Conservation (phyloP, 2,329 filamentous ascomycete genomes). For the Aschersonia sp. region DNA sequence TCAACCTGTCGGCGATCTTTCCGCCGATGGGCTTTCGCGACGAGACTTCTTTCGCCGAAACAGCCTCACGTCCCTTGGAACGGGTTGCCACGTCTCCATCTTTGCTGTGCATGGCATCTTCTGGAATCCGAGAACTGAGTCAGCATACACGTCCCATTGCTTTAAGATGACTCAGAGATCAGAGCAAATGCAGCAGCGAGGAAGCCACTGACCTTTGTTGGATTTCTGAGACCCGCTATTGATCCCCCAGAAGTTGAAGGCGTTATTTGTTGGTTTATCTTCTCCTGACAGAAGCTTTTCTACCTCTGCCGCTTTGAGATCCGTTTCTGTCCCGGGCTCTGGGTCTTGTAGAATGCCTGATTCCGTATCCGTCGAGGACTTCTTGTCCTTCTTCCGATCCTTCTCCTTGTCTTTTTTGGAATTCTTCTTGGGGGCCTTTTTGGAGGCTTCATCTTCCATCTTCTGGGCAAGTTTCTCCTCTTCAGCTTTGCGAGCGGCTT, state of each 20-base stretch:
- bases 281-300: constrained; percentile 24
- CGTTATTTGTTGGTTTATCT: constrained; percentile 19
- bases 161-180: neutral
- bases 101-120: constrained; percentile 26
- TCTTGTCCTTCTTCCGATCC: constrained; percentile 11
- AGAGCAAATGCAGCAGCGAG: constrained; percentile 1
- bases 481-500: constrained; percentile 23
- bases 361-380: constrained; percentile 8
- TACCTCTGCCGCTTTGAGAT: constrained; percentile 26
- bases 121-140: constrained; percentile 6
- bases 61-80: constrained; percentile 18
- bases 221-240: constrained; percentile 26
- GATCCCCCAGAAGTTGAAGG: constrained; percentile 44
- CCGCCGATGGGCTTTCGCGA: constrained; percentile 33
- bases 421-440: constrained; percentile 26
- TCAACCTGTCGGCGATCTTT: constrained; percentile 42
- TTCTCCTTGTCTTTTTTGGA: constrained; percentile 12
- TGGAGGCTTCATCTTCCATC: constrained; percentile 14
- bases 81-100: constrained; percentile 27
- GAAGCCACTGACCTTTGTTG: constrained; percentile 22
- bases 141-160: too few species aligned
- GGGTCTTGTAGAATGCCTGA: constrained; percentile 6
- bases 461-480: constrained; percentile 21
- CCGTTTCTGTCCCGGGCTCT: constrained; percentile 9
- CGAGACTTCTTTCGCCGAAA: constrained; percentile 22